These are phyloP conservation scores for Fusarium aywerte DNA, from an alignment of 2,329 filamentous ascomycete genomes.

Conservation along the genomic window DNA sequence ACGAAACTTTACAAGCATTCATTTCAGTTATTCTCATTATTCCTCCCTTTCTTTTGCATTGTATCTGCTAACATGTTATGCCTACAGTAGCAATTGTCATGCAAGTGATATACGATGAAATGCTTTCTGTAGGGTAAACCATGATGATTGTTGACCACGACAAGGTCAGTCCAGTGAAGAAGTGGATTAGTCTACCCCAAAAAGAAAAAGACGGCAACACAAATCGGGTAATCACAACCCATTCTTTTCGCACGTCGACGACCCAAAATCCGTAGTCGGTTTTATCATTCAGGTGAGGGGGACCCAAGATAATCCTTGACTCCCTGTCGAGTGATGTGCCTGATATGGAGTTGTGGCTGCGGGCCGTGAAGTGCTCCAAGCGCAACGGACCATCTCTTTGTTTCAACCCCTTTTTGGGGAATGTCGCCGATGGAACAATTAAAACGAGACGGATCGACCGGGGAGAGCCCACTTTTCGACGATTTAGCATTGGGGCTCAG, in stretches of 20 bases:
- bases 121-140: neutral
- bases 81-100: neutral
- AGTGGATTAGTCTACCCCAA: neutral
- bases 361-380: conserved; percentile 11
- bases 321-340: conserved; percentile 7
- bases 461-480: conserved; percentile 17
- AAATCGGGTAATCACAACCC: neutral
- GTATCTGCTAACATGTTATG: neutral
- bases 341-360: conserved; percentile 8
- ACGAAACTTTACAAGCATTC: rapidly evolving
- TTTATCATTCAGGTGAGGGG: conserved; percentile 25
- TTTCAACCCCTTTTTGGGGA: conserved; percentile 21
- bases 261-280: conserved; percentile 3
- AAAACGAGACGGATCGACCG: conserved; percentile 27
- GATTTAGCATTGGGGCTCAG: conserved; percentile 24
- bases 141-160: neutral
- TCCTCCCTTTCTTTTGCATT: neutral
- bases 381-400: neutral
- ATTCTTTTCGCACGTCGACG: neutral
- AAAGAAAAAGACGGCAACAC: neutral
- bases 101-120: neutral
- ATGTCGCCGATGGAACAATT: conserved; percentile 8
- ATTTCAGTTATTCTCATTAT: neutral
- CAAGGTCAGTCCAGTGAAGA: neutral
- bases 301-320: neutral